A percentile compares a stretch with the other conserved stretches of the same genome.
Evolutionary conservation across 2,329 filamentous ascomycete genomes (phyloP).

Genomic region (Pseudogymnoascus sp.): DNA sequence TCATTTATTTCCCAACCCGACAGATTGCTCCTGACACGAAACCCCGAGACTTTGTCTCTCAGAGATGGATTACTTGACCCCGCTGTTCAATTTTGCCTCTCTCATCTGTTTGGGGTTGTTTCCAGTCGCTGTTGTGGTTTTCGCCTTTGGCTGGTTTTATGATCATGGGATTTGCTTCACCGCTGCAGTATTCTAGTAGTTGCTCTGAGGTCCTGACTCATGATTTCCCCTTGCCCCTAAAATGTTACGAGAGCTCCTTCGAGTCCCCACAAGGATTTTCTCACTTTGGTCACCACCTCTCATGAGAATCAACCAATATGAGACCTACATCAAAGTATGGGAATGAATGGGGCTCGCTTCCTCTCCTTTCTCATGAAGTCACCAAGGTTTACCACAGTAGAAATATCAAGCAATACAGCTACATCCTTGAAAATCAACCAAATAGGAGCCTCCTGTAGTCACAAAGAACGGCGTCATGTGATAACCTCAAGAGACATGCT

Average conservation of each 20-base stretch:
- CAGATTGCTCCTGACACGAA: not conserved
- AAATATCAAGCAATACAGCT: not conserved
- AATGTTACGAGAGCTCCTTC: not conserved
- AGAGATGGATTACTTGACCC: not conserved
- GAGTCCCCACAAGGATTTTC: not conserved
- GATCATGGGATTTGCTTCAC: not conserved
- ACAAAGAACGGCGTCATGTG: not conserved
- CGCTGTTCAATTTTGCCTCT: not conserved
- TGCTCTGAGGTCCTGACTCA: not conserved
- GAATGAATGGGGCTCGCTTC: not conserved
- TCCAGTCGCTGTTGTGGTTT: not conserved
- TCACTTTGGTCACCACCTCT: not conserved
- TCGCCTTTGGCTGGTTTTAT: not conserved
- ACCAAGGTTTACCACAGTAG: not conserved
- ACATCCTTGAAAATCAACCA: not conserved
- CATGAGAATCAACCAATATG: not conserved
- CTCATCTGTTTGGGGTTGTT: not conserved
- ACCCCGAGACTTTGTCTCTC: not conserved
- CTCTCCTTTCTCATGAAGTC: not conserved
- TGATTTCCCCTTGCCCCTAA: not conserved
- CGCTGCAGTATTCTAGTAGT: not conserved
- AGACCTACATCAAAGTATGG: not conserved
- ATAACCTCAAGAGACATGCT: not conserved
- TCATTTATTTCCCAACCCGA: not conserved
- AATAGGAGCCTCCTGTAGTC: not conserved